Percentiles rank a stretch among this genome's conserved stretches.
Conservation (phyloP, 768 basidiomycete genomes). For the Boletellus sp. region DNA sequence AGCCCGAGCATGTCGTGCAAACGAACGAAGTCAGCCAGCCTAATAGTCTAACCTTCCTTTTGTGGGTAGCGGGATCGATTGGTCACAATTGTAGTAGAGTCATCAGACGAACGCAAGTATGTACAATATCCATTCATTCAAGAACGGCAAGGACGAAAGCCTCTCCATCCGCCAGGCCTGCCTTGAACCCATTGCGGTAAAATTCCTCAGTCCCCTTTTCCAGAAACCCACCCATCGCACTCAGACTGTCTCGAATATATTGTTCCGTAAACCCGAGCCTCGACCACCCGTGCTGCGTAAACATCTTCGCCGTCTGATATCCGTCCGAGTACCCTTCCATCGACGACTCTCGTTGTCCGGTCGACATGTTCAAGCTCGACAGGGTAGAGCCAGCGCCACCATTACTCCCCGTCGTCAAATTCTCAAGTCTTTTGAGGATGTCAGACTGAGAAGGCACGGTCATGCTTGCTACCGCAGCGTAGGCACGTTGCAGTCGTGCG, state of each 20-base stretch:
- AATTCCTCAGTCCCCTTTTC: conserved; percentile 5
- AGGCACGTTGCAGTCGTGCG: conserved; percentile 19
- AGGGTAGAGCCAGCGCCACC: background rate
- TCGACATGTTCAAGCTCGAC: conserved; percentile 6
- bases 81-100: too few relatives aligned
- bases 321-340: conserved; percentile 58
- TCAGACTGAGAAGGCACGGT: conserved; percentile 9
- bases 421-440: conserved; percentile 1
- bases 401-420: background rate
- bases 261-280: conserved; percentile 61
- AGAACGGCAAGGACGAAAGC: conserved; percentile 11
- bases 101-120: too few relatives aligned
- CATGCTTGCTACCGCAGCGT: conserved; percentile 14
- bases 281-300: conserved; percentile 46
- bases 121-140: too few relatives aligned
- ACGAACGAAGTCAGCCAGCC: background rate
- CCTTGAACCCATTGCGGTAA: conserved; percentile 16
- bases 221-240: conserved; percentile 12
- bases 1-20: conserved; percentile 59
- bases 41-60: too few relatives aligned
- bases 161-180: conserved; percentile 13
- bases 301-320: conserved; percentile 49
- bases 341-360: conserved; percentile 9
- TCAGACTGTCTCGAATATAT: conserved; percentile 48
- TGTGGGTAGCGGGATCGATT: too few relatives aligned